Base-by-base conservation (phyloP, 2,329 filamentous ascomycete genomes). In the Epichloe gansuensis region DNA sequence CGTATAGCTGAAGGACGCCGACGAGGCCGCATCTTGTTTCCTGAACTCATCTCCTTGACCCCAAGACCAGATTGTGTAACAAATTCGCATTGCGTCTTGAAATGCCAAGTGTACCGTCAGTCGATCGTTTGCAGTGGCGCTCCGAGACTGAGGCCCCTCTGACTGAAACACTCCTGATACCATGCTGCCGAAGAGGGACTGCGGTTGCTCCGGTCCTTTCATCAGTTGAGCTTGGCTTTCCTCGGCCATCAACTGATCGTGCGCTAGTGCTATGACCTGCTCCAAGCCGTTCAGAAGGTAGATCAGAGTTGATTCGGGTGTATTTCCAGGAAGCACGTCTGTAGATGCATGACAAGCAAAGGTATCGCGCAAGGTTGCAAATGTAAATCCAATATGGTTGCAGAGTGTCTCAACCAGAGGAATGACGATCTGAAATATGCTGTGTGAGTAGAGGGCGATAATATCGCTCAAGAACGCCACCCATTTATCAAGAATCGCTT, bases 61-160 rank as follows among this genome's bases (percentile, higher is more conserved):
- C 91, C 93, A 98, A 0, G 87, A 87, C 93, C 94, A 98, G 50
- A 98, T 95, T 12, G 76, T 81, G 64, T 95, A 94, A 66, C 90
- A 95, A 48, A 95, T 87, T 25, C 89, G 82, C 53, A 97, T 88
- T 1, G 90, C 89, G 65, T 98, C 94, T 66, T 97, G 91, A 64
- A 98, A 95, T 11, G 90, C 94, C n/a, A 98, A 75, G 43, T 96
- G 76, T 21, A 98, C 91, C 0, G 93, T 97, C 23, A 98, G 75
- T 45, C 91, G 81, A 60, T 93, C 91, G 62, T 97, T 98, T 8
- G 90, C 89, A n/a, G 87, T 89, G 7, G 84, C 81, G 54, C 84
- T 89, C 47, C 89, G 82, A n/a, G 81, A 77, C 55, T 90, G 86
- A 2, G 78, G 82, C 1, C 80, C 74, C 54, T 96, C 89, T 1